Base-by-base conservation (phyloP, 2,329 filamentous ascomycete species). In the Xylaria sp. region DNA sequence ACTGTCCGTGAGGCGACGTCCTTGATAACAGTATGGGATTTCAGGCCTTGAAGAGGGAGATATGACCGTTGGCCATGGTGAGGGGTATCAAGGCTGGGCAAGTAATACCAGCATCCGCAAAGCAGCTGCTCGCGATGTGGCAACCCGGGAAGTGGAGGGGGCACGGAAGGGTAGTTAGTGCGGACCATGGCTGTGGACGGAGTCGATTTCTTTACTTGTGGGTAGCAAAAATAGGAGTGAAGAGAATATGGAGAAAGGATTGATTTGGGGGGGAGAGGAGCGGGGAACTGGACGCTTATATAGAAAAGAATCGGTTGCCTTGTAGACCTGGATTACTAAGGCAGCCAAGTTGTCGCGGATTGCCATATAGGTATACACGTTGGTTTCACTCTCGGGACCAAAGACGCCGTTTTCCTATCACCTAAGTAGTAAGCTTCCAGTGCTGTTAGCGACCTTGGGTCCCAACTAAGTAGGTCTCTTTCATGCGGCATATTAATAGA, bases 1-100 rank as follows among this genome's bases (percentile, higher is more conserved):
- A 60, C 31, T 25, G 68, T 69, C 17, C 68, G 65, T 5, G 62
- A 69, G 9, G 68, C 38, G 44, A 68, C 55, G 50, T 69, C 58
- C 44, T 69, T 68, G 44, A 69, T 61, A 4, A 39, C 45, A 13
- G 65, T 25, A 56, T 69, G 65, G 7, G 39, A 59, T 22, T 51
- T 59, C 29, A 69, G 39, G 54, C 47, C 31, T 13, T 27, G n/a
- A 1, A 63, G 38, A 31, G 62, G 66, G 33, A 68, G 58, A 55
- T 60, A 66, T 5, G 59, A 51, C 27, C 53, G 51, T 2, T 49
- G 55, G 33, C 51, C 6, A 22, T 17, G 44, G 4, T 13, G 20
- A 22, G 49, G 39, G 1, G 20, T 1, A 11, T 59, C n/a, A 25
- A 20, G 25, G 3, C 5, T 29, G 5, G 10, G n/a, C n/a, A 15